Evolutionary conservation across 2,329 filamentous ascomycete genomes (phyloP).

Genomic region (Chaetothyriales sp.): DNA sequence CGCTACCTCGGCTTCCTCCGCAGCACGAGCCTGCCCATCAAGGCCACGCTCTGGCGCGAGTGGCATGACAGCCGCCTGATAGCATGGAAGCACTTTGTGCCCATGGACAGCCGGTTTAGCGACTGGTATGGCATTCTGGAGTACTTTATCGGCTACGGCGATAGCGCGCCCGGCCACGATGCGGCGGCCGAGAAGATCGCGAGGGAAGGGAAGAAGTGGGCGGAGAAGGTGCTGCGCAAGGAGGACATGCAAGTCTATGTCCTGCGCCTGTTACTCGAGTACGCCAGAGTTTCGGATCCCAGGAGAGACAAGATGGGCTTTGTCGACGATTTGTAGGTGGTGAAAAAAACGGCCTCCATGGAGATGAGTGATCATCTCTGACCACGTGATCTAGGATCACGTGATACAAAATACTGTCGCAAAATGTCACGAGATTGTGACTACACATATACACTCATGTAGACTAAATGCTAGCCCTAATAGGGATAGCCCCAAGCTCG

Average conservation of each 20-base stretch:
- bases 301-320: too few relatives aligned
- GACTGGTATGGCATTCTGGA: slow-evolving; percentile 60
- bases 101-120: slow-evolving; percentile 57
- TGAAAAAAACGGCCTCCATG: too few relatives aligned
- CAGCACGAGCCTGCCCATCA: slow-evolving; percentile 56
- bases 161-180: slow-evolving; percentile 39
- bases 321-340: too few relatives aligned
- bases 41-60: slow-evolving; percentile 61
- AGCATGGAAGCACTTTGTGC: slow-evolving; percentile 67
- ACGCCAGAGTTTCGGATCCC: too few relatives aligned
- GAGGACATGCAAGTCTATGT: slow-evolving; percentile 63
- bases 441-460: too few relatives aligned
- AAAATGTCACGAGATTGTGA: too few relatives aligned
- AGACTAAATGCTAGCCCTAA: too few relatives aligned
- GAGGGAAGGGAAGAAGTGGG: slow-evolving; percentile 50
- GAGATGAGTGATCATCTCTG: too few relatives aligned
- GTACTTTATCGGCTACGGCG: too few relatives aligned
- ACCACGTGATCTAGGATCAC: too few relatives aligned
- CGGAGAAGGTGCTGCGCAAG: slow-evolving; percentile 48
- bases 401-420: too few relatives aligned
- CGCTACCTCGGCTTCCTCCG: slow-evolving; percentile 54
- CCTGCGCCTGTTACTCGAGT: slow-evolving; percentile 48
- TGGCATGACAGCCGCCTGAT: slow-evolving; percentile 65
- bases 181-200: slow-evolving; percentile 49
- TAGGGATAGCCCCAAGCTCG: too few relatives aligned